A percentile compares a stretch with the other conserved stretches of the same genome.
Conservation (phyloP, 2,329 filamentous ascomycete species). For the Neofusicoccum kwambonambiense region DNA sequence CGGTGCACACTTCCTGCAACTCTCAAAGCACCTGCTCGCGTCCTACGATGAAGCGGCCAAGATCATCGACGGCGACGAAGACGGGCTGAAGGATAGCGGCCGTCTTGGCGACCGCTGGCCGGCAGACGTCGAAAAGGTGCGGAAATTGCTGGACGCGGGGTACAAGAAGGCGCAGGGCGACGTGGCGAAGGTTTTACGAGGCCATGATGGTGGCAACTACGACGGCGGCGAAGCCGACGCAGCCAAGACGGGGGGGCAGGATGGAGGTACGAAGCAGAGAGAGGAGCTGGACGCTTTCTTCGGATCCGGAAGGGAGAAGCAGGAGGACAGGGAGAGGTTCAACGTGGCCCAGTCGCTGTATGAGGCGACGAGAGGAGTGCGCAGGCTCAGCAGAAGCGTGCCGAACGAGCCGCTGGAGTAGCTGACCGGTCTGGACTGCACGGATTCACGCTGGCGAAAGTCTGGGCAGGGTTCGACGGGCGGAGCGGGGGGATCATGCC, state of each 20-base stretch:
- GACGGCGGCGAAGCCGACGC: not conserved
- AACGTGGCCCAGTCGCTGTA: slow-evolving; percentile 22
- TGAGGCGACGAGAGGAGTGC: slow-evolving; percentile 34
- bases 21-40: not conserved
- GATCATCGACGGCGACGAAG: not conserved
- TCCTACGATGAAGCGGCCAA: not conserved
- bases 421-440: not conserved
- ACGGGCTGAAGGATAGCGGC: not conserved
- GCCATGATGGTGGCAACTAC: not conserved
- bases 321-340: not conserved
- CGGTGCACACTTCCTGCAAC: not conserved
- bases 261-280: not conserved
- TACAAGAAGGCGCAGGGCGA: slow-evolving; percentile 30
- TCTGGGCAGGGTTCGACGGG: not conserved
- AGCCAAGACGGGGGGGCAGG: not conserved
- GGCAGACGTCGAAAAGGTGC: slow-evolving; percentile 26
- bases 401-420: slow-evolving; percentile 18
- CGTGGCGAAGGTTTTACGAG: slow-evolving; percentile 28
- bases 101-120: slow-evolving; percentile 23
- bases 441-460: not conserved
- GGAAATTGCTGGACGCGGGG: slow-evolving; percentile 27
- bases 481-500: not conserved
- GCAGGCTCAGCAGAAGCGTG: slow-evolving; percentile 33
- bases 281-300: not conserved
- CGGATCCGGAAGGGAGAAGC: slow-evolving; percentile 16